Evolutionary conservation across 2,329 filamentous ascomycete genomes (phyloP), one percentile per base, ranked within the genome.

Genomic region (Cryoendolithus antarcticus): DNA sequence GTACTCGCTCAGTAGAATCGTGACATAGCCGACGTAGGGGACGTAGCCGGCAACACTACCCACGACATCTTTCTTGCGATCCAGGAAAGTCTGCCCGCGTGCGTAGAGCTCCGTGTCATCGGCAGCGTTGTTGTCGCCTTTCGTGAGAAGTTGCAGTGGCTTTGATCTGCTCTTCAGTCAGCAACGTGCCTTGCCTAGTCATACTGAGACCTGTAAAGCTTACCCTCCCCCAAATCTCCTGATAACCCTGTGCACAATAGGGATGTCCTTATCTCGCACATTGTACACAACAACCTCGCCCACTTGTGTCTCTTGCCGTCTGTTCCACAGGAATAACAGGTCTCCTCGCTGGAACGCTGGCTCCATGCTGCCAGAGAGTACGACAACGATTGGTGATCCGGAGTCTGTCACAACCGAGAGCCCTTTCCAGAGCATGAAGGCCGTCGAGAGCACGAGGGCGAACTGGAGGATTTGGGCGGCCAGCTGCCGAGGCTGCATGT

Each of bases 1-100:
- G 59, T 98, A 80, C 61, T 98, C 91, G 46, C 84, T 91, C 46
- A 98, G 69, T 62, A 96, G 69, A 52, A 98, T 98, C 2, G 91
- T 98, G 34, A 96, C 88, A 57, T 96, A 96, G 49, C 91, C 91
- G 9, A 96, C 86, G 54, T 91, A 93, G 0, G 91, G 91, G 41
- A 96, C 79, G 60, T 93, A 98, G 30, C 75, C 91, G 8, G 91
- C 70, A 5, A 96, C 91, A 50, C 83, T 93, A 34, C 91, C 91
- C 41, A 98, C 85, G 40, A 98, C 88, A 57, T 96, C 89, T 57
- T 82, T 74, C 27, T 44, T 43, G 43, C 91, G 75, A 58, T 82
- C 79, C 33, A 98, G 71, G 59, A 85, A 93, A 56, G 84, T 83
- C 64, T 98, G 89, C 11, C 82, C 85, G 30, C 70, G 69, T 2